phyloP scores from a whole-genome alignment of 2,329 filamentous ascomycete genomes.

The Fonsecaea multimorphosa region DNA sequence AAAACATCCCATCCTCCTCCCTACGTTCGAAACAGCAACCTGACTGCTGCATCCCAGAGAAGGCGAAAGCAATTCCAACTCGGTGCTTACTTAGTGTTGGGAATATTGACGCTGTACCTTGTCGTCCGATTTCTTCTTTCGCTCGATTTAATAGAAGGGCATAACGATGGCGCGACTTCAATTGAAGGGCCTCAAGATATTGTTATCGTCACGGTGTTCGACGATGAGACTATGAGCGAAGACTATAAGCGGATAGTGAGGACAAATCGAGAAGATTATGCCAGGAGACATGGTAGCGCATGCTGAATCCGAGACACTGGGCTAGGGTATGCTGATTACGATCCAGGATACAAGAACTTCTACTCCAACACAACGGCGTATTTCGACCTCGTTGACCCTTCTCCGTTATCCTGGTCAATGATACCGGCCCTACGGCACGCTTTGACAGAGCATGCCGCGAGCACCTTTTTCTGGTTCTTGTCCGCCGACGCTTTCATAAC shows the following conservation, averaged over 20 bases:
- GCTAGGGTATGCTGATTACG: slow-evolving; percentile 10
- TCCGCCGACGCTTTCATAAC: slow-evolving; percentile 87
- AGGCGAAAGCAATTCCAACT: slow-evolving; percentile 69
- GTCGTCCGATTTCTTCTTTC: slow-evolving; percentile 58
- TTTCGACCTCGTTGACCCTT: slow-evolving; percentile 47
- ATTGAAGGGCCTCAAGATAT: slow-evolving; percentile 59
- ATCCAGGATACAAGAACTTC: slow-evolving; percentile 81
- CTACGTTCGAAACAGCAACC: slow-evolving; percentile 61
- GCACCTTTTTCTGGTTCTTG: slow-evolving; percentile 84
- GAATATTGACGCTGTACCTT: slow-evolving; percentile 65
- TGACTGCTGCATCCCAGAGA: slow-evolving; percentile 43
- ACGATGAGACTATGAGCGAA: slow-evolving; percentile 68
- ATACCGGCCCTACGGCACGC: slow-evolving; percentile 89
- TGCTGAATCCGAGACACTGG: neutral
- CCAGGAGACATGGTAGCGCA: slow-evolving; percentile 78
- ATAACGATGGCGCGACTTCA: slow-evolving; percentile 41
- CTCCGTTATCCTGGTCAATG: slow-evolving; percentile 62
- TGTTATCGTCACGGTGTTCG: slow-evolving; percentile 85
- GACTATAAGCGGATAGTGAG: slow-evolving; percentile 75
- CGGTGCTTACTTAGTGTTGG: slow-evolving; percentile 61
- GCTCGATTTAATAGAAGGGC: slow-evolving; percentile 40
- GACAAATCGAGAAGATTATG: slow-evolving; percentile 84
- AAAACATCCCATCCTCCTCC: slow-evolving; percentile 79
- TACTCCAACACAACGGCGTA: slow-evolving; percentile 70
- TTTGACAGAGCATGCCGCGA: slow-evolving; percentile 77